Percentiles rank a stretch among this genome's conserved stretches.
Evolutionary conservation across 768 basidiomycete species (phyloP).

Genomic region (Xanthoconium purpureum): DNA sequence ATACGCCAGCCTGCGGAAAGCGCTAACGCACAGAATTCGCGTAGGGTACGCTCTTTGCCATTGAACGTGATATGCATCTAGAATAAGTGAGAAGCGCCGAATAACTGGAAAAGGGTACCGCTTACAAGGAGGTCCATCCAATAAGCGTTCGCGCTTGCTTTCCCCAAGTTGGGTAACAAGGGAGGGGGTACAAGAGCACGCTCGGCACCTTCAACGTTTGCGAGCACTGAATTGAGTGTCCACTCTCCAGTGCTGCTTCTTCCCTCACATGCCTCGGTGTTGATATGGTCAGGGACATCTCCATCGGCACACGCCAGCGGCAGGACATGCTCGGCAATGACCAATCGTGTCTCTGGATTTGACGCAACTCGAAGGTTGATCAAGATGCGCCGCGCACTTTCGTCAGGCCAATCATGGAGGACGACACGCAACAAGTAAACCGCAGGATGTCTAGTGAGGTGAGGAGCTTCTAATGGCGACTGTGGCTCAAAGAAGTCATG

Average conservation of each 20-base stretch:
- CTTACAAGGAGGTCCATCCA: conserved; percentile 68
- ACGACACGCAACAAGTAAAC: conserved; percentile 71
- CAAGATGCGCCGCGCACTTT: conserved; percentile 45
- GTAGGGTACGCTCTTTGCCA: conserved; percentile 65
- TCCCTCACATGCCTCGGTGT: conserved; percentile 5
- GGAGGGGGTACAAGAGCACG: conserved; percentile 54
- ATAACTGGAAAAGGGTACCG: background rate
- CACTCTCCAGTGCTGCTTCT: conserved; percentile 18
- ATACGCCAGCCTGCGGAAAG: conserved; percentile 62
- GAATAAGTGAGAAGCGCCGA: background rate
- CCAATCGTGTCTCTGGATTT: conserved; percentile 46
- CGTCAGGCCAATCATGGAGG: conserved; percentile 78
- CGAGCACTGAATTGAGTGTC: conserved; percentile 30
- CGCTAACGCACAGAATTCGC: conserved; percentile 54
- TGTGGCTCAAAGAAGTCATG: conserved; percentile 80
- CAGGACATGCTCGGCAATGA: conserved; percentile 71
- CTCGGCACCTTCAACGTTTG: conserved; percentile 50
- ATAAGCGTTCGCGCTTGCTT: conserved; percentile 63
- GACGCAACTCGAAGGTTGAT: conserved; percentile 42
- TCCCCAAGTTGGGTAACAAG: conserved; percentile 70
- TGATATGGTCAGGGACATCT: conserved; percentile 9
- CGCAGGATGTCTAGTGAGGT: conserved; percentile 41
- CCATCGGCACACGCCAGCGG: conserved; percentile 67
- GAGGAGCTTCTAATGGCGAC: conserved; percentile 30
- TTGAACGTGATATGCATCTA: conserved; percentile 73